Evolutionary conservation across 352 stramenopile genomes (phyloP), one percentile per base, ranked within the genome.

Genomic region (Blastocystis hominis): DNA sequence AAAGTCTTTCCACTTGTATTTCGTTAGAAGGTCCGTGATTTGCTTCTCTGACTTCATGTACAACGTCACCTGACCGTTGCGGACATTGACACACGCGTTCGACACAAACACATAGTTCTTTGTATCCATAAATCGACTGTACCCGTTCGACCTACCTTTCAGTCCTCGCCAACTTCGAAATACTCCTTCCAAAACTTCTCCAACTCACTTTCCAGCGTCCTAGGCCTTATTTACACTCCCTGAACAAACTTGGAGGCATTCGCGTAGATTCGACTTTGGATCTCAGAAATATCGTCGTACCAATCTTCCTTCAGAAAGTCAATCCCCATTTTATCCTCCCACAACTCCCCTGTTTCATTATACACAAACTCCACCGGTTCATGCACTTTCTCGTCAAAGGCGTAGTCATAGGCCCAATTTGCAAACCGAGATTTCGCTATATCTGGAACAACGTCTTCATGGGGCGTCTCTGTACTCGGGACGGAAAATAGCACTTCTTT

Each of bases 1-100:
- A 42, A 76, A 76, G 24, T 76, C 66, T 47, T 76, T 76, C 66
- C 66, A 76, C 46, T 76, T 76, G 66, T 76, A 40, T 20, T 76
- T 42, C 4, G 24, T 76, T 20, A 76, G 9, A 47, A 76, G 36
- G 38, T 53, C 24, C n/a, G 53, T 76, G 38, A 76, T 9, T 42
- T 42, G 10, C 3, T 20, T 36, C 9, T 76, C 66, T 6, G 66
- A 76, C 40, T 76, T 76, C 66, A 76, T 76, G 46, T 76, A 46
- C 40, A 76, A 15, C 40, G 40, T 76, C 20, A 76, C 40, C 55
- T 76, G 36, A 42, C 66, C 66, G 46, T 76, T 76, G 0, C 66
- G 66, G 15, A 76, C 66, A 20, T 76, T 38, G 7, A 76, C 46
- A 55, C 66, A 76, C 2, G 66, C 66, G 24, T 76, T 76, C 0